These are phyloP conservation scores for Cladosporium cucumerinum DNA, from an alignment of 2,329 filamentous ascomycete genomes.

Conservation along the genomic window DNA sequence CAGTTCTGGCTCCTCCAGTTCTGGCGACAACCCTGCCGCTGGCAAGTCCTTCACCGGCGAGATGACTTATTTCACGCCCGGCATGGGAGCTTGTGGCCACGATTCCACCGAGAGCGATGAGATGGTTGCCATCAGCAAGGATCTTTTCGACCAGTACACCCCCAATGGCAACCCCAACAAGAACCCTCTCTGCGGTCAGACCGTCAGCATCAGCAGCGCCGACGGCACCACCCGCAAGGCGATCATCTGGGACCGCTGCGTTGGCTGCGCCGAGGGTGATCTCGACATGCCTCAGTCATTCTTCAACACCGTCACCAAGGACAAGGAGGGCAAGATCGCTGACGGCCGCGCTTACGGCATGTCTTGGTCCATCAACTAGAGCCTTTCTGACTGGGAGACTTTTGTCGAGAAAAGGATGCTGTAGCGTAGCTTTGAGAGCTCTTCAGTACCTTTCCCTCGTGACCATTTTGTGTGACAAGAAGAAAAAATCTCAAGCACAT, in stretches of 20 bases:
- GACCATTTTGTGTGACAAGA: too few relatives aligned
- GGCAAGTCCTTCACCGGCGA: slow-evolving; percentile 54
- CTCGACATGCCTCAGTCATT: slow-evolving; percentile 57
- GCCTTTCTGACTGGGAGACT: not conserved
- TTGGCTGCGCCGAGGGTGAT: slow-evolving; percentile 56
- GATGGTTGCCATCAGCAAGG: slow-evolving; percentile 66
- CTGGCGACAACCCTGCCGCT: slow-evolving; percentile 22
- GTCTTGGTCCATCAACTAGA: slow-evolving; percentile 41
- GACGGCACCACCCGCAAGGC: slow-evolving; percentile 59
- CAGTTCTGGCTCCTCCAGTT: slow-evolving; percentile 21
- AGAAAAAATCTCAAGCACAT: too few relatives aligned
- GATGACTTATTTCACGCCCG: slow-evolving; percentile 71
- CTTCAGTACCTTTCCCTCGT: not conserved
- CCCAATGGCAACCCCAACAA: slow-evolving; percentile 50
- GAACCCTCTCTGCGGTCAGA: slow-evolving; percentile 69
- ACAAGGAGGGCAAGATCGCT: slow-evolving; percentile 21
- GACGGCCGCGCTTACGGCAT: slow-evolving; percentile 43
- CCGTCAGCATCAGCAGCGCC: slow-evolving; percentile 57
- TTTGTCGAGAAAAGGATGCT: not conserved
- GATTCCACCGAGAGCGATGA: slow-evolving; percentile 56
- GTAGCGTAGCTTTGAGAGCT: not conserved
- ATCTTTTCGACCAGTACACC: slow-evolving; percentile 57
- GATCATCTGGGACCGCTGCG: slow-evolving; percentile 71
- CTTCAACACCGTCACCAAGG: slow-evolving; percentile 36
- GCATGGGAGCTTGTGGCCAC: slow-evolving; percentile 65